Conservation (phyloP, 192 early-diverging fungal species). For the Irineochytrium annulatum region DNA sequence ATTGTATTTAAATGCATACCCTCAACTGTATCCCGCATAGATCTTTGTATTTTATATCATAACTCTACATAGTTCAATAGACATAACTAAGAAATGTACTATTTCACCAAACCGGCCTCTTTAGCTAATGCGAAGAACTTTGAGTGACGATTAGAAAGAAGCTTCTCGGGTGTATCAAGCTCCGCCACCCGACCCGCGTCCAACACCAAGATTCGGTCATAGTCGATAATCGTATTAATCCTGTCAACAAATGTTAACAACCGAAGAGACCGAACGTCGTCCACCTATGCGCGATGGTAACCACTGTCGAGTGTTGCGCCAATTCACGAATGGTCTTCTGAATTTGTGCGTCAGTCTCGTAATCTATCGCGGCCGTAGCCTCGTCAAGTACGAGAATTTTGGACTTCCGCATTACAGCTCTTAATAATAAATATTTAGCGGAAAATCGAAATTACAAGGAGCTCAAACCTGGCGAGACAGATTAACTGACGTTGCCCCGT, state of each 20-base stretch:
- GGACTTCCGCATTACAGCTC: conserved; percentile 68
- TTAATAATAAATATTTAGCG: conserved; percentile 1
- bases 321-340: conserved; percentile 65
- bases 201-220: conserved; percentile 56
- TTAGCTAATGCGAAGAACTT: conserved; percentile 61
- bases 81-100: too few species aligned
- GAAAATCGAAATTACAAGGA: conserved; percentile 9
- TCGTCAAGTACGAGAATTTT: conserved; percentile 83
- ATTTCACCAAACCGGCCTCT: conserved; percentile 42
- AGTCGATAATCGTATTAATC: conserved; percentile 74
- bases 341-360: conserved; percentile 64
- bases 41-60: too few species aligned
- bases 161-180: conserved; percentile 49
- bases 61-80: too few species aligned
- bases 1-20: too few species aligned
- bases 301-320: conserved; percentile 8
- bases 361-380: conserved; percentile 69
- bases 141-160: conserved; percentile 47
- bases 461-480: conserved; percentile 60
- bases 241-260: conserved; percentile 74
- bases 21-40: too few species aligned
- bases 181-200: conserved; percentile 54
- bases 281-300: not conserved
- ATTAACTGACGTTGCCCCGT: conserved; percentile 81
- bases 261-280: too few species aligned